A percentile compares a stretch with the other conserved stretches of the same genome.
These are phyloP conservation scores for Mycena latifolia DNA, from an alignment of 768 basidiomycete species.

Conservation along the genomic window DNA sequence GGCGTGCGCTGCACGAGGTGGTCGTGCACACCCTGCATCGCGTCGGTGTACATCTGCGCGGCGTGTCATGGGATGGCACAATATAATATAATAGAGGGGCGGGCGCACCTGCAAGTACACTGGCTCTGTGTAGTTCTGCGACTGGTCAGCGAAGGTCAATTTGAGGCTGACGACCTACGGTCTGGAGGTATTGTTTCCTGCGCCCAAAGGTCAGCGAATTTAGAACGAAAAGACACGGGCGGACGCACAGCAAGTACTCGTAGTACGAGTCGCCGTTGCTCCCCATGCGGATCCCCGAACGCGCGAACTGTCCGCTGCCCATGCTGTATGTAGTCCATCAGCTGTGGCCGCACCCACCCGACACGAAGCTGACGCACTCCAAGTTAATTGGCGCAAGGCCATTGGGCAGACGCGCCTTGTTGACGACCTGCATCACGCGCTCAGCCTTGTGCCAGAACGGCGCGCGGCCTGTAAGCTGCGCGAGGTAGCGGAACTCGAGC, in stretches of 20 bases:
- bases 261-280: slow-evolving; percentile 87
- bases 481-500: slow-evolving; percentile 82
- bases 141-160: not conserved
- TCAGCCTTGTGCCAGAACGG: slow-evolving; percentile 78
- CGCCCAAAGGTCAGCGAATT: not conserved
- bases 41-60: slow-evolving; percentile 76
- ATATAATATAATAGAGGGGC: too few relatives aligned
- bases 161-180: slow-evolving; percentile 50
- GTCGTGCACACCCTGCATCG: slow-evolving; percentile 76
- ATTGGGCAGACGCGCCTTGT: slow-evolving; percentile 58
- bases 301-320: slow-evolving; percentile 41
- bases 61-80: too few relatives aligned
- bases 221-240: not conserved
- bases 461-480: slow-evolving; percentile 70
- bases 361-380: slow-evolving; percentile 54
- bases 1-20: slow-evolving; percentile 68
- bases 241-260: slow-evolving; percentile 75
- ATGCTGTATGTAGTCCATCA: slow-evolving; percentile 25
- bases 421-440: slow-evolving; percentile 73
- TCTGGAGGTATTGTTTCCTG: slow-evolving; percentile 74
- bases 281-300: slow-evolving; percentile 79
- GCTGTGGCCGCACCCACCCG: slow-evolving; percentile 3
- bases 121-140: slow-evolving; percentile 66
- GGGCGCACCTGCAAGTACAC: slow-evolving; percentile 67
- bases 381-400: slow-evolving; percentile 81